Evolutionary conservation across 345 rosid species (phyloP).

Genomic region (Salix caprea): DNA sequence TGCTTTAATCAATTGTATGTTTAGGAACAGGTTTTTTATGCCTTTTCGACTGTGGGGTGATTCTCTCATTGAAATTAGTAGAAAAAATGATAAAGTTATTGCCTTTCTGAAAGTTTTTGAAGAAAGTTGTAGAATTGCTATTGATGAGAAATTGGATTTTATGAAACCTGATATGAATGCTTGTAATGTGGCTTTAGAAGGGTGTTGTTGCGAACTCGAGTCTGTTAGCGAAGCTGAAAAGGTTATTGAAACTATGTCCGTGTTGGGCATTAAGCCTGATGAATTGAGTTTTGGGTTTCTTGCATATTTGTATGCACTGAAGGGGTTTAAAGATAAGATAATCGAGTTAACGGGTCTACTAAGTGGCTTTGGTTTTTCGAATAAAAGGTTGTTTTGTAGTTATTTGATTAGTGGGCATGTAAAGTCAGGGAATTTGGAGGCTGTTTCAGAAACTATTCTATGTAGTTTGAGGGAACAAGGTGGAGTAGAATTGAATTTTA

Average conservation of each 20-base stretch:
- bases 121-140: conserved; percentile 63
- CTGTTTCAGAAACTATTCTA: conserved; percentile 43
- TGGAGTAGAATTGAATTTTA: conserved; percentile 28
- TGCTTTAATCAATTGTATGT: conserved; percentile 70
- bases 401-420: conserved; percentile 72
- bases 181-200: conserved; percentile 73
- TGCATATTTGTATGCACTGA: conserved; percentile 75
- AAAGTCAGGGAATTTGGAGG: conserved; percentile 51
- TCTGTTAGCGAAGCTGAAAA: conserved; percentile 63
- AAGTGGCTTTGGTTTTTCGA: conserved; percentile 50
- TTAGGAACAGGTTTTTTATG: conserved; percentile 74
- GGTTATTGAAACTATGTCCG: conserved; percentile 64
- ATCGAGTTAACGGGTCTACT: conserved; percentile 58
- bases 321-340: conserved; percentile 63
- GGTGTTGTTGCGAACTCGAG: conserved; percentile 53
- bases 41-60: conserved; percentile 80
- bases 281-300: conserved; percentile 74
- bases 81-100: conserved; percentile 39
- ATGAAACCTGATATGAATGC: conserved; percentile 73
- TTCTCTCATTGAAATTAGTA: conserved; percentile 50
- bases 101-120: conserved; percentile 61
- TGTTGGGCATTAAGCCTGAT: conserved; percentile 66
- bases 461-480: conserved; percentile 37
- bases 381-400: conserved; percentile 36
- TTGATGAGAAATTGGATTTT: conserved; percentile 65